Conservation (phyloP, 805 yeast genomes). For the Metschnikowia koreensis region DNA sequence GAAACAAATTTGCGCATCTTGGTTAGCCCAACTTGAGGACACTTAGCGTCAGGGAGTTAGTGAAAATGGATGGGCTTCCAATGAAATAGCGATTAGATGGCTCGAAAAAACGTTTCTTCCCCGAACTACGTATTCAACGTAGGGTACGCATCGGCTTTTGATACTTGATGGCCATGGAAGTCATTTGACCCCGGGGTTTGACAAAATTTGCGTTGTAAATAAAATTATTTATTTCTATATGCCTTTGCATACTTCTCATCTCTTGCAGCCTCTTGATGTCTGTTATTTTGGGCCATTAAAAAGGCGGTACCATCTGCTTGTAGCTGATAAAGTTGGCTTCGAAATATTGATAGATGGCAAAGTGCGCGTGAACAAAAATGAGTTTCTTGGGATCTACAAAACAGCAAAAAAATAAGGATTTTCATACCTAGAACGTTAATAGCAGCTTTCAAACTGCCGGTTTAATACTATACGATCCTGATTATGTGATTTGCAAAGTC, state of each 20-base stretch:
- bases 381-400: neutral
- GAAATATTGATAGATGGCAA: neutral
- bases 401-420: neutral
- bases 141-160: neutral
- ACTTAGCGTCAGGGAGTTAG: neutral
- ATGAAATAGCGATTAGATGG: neutral
- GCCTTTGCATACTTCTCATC: neutral
- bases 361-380: neutral
- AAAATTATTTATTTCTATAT: neutral
- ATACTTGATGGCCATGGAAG: slow-evolving; percentile 1
- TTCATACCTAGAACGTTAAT: neutral
- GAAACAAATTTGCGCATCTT: neutral
- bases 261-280: neutral
- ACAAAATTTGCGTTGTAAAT: neutral
- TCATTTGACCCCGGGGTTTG: neutral
- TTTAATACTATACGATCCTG: neutral
- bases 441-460: neutral
- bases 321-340: neutral
- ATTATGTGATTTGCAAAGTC: neutral
- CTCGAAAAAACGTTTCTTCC: neutral
- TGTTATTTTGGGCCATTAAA: neutral
- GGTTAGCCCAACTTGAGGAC: neutral
- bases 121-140: neutral
- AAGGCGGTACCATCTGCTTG: neutral
- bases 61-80: neutral